Conservation (phyloP, 768 basidiomycete species). For the Strobilomyces dryophilus region DNA sequence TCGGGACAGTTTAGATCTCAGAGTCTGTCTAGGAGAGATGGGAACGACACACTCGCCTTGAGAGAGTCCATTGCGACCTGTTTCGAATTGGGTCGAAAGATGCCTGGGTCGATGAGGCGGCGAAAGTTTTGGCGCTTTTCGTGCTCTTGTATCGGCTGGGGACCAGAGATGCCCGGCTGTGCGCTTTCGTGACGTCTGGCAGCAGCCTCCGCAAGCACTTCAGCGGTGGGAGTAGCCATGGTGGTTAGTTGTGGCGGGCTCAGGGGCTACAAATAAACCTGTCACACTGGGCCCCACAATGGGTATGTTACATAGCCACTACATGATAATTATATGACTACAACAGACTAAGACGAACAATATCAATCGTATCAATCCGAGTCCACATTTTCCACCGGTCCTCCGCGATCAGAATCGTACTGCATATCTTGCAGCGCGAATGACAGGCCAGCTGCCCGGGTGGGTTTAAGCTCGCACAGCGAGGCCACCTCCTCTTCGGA, state of each 20-base stretch:
- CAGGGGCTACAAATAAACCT: constrained; percentile 16
- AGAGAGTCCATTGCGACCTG: constrained; percentile 57
- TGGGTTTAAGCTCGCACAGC: constrained; percentile 10
- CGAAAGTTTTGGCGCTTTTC: constrained; percentile 70
- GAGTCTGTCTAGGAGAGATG: neutral
- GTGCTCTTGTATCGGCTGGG: constrained; percentile 42
- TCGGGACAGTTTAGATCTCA: neutral
- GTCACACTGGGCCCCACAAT: neutral
- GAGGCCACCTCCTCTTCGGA: constrained; percentile 41
- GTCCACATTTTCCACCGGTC: constrained; percentile 17
- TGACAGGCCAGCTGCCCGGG: constrained; percentile 7
- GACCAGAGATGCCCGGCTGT: neutral
- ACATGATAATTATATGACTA: too few relatives aligned
- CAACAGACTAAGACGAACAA: neutral
- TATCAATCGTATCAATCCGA: constrained; percentile 12
- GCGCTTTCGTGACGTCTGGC: constrained; percentile 18
- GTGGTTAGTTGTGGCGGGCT: neutral
- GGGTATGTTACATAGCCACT: neutral
- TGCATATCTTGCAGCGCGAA: constrained; percentile 3
- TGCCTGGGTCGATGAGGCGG: constrained; percentile 75
- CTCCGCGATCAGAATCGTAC: constrained; percentile 20
- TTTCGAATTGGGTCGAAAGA: constrained; percentile 64
- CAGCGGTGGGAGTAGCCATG: constrained; percentile 18
- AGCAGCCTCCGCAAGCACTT: constrained; percentile 28
- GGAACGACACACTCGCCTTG: constrained; percentile 40